Percentiles rank a stretch among this genome's conserved stretches.
Conservation (phyloP, 1,284 basidiomycete species). For the Moesziomyces globuligerus region DNA sequence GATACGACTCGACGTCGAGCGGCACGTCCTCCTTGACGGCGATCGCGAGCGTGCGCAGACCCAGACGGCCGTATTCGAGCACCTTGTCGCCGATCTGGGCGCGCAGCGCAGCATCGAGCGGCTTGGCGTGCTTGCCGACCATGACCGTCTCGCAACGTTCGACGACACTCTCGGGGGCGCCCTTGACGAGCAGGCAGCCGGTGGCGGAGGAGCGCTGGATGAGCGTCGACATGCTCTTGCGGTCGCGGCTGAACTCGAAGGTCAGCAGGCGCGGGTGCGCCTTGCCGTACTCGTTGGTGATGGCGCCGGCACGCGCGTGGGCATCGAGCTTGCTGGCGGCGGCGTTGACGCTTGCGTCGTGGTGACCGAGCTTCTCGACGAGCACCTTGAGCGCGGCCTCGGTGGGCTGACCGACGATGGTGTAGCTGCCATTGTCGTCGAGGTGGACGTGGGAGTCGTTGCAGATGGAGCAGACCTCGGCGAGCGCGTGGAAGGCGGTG, state of each 20-base stretch:
- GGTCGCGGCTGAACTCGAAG: conserved; percentile 96
- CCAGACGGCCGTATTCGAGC: conserved; percentile 79
- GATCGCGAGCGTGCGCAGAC: conserved; percentile 89
- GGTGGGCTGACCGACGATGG: conserved; percentile 93
- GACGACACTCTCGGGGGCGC: conserved; percentile 92
- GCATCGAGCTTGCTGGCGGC: conserved; percentile 74
- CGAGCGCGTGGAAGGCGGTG: conserved; percentile 61
- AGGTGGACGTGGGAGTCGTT: conserved; percentile 61
- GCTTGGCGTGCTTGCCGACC: conserved; percentile 62
- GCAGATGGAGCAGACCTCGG: conserved; percentile 63
- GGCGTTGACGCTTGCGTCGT: conserved; percentile 69
- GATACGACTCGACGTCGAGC: conserved; percentile 74
- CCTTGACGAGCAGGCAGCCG: conserved; percentile 81
- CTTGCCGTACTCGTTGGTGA: conserved; percentile 82
- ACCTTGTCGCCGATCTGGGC: conserved; percentile 75
- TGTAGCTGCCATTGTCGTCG: conserved; percentile 78
- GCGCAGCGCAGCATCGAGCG: conserved; percentile 72
- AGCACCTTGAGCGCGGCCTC: conserved; percentile 72
- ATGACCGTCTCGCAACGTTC: conserved; percentile 84
- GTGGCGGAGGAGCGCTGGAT: conserved; percentile 72
- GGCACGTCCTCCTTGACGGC: conserved; percentile 80
- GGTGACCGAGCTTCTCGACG: conserved; percentile 80
- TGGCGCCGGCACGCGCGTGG: conserved; percentile 77
- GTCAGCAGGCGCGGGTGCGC: conserved; percentile 83
- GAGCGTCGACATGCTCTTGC: conserved; percentile 98